Conservation (phyloP, 805 yeast genomes). For the Sugiyamaella americana region DNA sequence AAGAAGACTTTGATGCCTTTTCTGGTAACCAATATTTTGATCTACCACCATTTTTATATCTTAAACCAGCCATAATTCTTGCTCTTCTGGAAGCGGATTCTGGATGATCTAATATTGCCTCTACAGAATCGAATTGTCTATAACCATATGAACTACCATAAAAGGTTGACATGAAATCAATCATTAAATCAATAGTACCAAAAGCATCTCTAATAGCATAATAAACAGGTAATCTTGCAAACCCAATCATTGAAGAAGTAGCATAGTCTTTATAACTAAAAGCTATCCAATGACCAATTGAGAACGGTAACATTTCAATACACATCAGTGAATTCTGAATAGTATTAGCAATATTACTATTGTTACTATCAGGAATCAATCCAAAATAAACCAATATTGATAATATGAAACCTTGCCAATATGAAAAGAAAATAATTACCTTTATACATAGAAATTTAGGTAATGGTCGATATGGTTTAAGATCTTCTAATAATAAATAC, state of each 20-base stretch:
- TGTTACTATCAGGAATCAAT: constrained; percentile 30
- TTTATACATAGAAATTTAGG: constrained; percentile 91
- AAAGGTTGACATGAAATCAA: constrained; percentile 66
- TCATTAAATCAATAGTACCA: constrained; percentile 68
- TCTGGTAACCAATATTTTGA: constrained; percentile 73
- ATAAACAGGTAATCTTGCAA: constrained; percentile 53
- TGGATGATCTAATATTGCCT: constrained; percentile 58
- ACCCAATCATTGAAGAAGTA: constrained; percentile 54
- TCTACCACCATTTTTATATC: constrained; percentile 74
- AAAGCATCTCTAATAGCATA: constrained; percentile 72
- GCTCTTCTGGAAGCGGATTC: constrained; percentile 57
- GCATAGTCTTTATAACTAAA: constrained; percentile 74
- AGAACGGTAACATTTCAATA: constrained; percentile 77
- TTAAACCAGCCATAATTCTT: constrained; percentile 72
- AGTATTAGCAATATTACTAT: constrained; percentile 41
- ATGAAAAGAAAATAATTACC: constrained; percentile 91
- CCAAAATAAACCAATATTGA: constrained; percentile 36
- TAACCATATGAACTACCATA: constrained; percentile 74
- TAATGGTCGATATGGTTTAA: constrained; percentile 78
- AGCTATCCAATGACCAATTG: constrained; percentile 82
- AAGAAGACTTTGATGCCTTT: constrained; percentile 1
- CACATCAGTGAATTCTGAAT: constrained; percentile 78
- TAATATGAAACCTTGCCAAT: constrained; percentile 82
- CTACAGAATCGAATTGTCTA: constrained; percentile 75
- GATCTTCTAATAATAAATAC: constrained; percentile 77